A percentile compares a stretch with the other conserved stretches of the same genome.
phyloP scores from a whole-genome alignment of 768 basidiomycete genomes.

The Podaxis rugospora region DNA sequence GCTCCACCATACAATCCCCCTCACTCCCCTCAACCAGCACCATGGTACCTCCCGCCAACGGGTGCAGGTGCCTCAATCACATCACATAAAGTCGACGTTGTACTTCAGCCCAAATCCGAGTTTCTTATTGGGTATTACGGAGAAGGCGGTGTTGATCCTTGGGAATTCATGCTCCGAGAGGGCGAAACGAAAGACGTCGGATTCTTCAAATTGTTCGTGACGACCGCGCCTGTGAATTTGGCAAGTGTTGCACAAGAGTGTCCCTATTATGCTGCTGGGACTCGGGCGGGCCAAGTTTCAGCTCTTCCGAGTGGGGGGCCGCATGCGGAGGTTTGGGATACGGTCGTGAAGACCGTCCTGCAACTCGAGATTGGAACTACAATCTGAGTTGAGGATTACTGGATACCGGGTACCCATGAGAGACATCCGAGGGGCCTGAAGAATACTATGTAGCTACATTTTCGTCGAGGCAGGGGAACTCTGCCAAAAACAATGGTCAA shows the following conservation, averaged over 20 bases:
- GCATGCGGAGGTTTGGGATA: not conserved
- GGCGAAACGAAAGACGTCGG: conserved; percentile 33
- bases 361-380: not conserved
- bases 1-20: not conserved
- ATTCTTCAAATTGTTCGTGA: conserved; percentile 39
- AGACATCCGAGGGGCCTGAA: no score
- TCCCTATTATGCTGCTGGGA: not conserved
- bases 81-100: conserved; percentile 19
- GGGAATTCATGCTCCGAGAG: conserved; percentile 25
- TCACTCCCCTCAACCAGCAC: not conserved
- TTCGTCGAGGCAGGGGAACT: no score
- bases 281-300: not conserved
- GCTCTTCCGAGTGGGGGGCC: not conserved
- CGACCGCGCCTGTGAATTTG: conserved; percentile 31
- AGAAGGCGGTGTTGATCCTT: conserved; percentile 26
- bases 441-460: not conserved
- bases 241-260: conserved; percentile 25
- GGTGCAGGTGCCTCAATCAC: conserved; percentile 21
- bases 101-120: conserved; percentile 21
- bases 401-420: no score
- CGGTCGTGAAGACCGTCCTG: conserved; percentile 1
- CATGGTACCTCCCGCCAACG: conserved; percentile 23
- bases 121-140: conserved; percentile 37
- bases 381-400: not conserved
- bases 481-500: no score